phyloP scores from a whole-genome alignment of 257 asterid genomes.

The Anisodus acutangulus region DNA sequence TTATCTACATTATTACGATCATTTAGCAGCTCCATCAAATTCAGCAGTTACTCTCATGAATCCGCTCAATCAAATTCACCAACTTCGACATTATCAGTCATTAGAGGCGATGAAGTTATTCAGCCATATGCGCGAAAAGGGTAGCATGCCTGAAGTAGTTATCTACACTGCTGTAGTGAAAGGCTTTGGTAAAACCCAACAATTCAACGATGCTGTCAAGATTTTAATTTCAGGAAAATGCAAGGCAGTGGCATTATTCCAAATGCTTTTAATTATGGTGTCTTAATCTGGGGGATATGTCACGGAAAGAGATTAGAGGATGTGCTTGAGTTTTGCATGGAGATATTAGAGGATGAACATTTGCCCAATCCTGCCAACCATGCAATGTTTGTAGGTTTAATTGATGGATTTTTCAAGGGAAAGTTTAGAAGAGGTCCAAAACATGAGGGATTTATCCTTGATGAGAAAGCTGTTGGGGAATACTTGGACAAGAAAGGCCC shows the following conservation, averaged over 20 bases:
- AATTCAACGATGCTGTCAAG: constrained; percentile 67
- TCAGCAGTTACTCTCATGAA: no score
- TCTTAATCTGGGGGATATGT: constrained; percentile 61
- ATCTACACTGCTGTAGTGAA: constrained; percentile 85
- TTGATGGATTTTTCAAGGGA: constrained; percentile 64
- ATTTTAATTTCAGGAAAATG: constrained; percentile 65
- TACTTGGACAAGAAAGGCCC: constrained; percentile 60
- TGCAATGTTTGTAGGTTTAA: constrained; percentile 61
- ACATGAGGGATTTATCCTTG: constrained; percentile 58
- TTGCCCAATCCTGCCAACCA: constrained; percentile 49
- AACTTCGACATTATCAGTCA: no score
- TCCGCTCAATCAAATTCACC: no score
- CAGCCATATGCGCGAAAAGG: constrained; percentile 76
- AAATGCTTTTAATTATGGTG: constrained; percentile 62
- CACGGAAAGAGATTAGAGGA: constrained; percentile 64
- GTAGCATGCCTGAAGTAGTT: constrained; percentile 79
- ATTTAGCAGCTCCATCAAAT: no score
- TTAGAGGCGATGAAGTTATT: constrained; percentile 70
- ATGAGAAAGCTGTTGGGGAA: constrained; percentile 67
- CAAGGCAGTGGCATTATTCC: constrained; percentile 61
- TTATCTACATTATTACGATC: no score
- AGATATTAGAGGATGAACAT: constrained; percentile 73
- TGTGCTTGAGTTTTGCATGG: constrained; percentile 53
- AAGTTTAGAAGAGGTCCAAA: constrained; percentile 67
- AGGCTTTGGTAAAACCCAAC: constrained; percentile 76